Evolutionary conservation across 139 green algal genomes (phyloP).

Genomic region (Dunaliella sp.): DNA sequence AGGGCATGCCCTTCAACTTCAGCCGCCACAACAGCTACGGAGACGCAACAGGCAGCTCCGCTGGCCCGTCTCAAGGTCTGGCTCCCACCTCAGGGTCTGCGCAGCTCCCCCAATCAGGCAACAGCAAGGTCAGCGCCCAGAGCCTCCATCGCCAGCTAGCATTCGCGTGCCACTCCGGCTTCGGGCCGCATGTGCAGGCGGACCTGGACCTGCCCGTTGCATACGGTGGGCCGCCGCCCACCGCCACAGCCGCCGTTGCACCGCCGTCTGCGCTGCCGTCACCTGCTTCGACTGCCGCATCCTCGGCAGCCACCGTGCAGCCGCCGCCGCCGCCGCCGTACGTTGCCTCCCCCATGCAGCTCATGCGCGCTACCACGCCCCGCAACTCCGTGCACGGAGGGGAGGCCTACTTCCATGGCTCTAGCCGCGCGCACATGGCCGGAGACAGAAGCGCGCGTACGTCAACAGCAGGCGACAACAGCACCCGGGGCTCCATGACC

Average conservation of each 20-base stretch:
- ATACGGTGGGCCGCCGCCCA: not conserved
- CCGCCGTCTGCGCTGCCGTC: not conserved
- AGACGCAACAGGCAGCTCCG: too few relatives aligned
- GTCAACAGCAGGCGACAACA: too few relatives aligned
- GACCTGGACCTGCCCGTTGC: not conserved
- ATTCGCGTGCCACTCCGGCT: not conserved
- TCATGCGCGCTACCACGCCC: not conserved
- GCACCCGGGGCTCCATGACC: not conserved
- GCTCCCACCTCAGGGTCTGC: too few relatives aligned
- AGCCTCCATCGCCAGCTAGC: not conserved
- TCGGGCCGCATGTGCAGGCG: not conserved
- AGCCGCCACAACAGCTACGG: too few relatives aligned
- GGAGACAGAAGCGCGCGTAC: too few relatives aligned
- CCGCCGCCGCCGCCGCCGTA: not conserved
- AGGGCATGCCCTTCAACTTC: too few relatives aligned
- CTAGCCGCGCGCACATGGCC: too few relatives aligned
- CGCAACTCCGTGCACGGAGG: not conserved
- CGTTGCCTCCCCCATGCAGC: not conserved
- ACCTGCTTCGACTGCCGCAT: too few relatives aligned
- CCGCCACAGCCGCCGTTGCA: not conserved
- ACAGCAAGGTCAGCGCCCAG: too few relatives aligned
- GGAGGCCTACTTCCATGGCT: not conserved
- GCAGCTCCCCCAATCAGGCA: too few relatives aligned
- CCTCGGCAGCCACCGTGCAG: too few relatives aligned
- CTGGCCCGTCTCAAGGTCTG: too few relatives aligned